phyloP scores from a whole-genome alignment of 306 rosid genomes.

The Quercus agrifolia region DNA sequence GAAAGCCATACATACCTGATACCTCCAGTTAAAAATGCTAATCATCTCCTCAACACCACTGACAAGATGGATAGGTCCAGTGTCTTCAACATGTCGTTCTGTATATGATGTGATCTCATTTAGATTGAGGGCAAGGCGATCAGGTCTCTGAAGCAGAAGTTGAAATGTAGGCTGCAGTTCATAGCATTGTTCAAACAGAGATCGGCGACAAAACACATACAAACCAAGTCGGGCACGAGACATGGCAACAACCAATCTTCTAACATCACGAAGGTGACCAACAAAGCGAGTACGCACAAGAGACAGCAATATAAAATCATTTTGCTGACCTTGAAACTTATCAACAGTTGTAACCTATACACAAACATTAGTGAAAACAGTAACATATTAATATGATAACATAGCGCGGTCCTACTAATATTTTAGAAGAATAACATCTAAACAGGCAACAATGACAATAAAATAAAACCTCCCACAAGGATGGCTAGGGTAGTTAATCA shows the following conservation, averaged over 20 bases:
- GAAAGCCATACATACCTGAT: slow-evolving; percentile 70
- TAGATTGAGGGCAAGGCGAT: slow-evolving; percentile 69
- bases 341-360: slow-evolving; percentile 87
- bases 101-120: slow-evolving; percentile 61
- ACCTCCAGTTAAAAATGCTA: slow-evolving; percentile 56
- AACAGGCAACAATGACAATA: background rate
- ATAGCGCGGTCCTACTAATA: background rate
- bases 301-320: slow-evolving; percentile 88
- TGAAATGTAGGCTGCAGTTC: slow-evolving; percentile 97
- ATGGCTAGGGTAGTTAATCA: too few relatives aligned
- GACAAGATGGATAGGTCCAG: slow-evolving; percentile 66
- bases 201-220: slow-evolving; percentile 90
- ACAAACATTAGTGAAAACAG: background rate
- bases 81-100: slow-evolving; percentile 61
- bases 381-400: background rate
- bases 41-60: slow-evolving; percentile 85
- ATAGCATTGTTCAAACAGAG: slow-evolving; percentile 91
- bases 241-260: slow-evolving; percentile 99
- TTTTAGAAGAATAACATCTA: background rate
- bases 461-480: background rate
- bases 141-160: slow-evolving; percentile 89
- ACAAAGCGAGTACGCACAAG: slow-evolving; percentile 93
- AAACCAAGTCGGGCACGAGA: slow-evolving; percentile 97
- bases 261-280: slow-evolving; percentile 97
- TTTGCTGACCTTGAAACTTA: slow-evolving; percentile 99